Percentiles rank a stretch among this genome's conserved stretches.
phyloP scores from a whole-genome alignment of 805 yeast species.

The Nakazawaea peltata region DNA sequence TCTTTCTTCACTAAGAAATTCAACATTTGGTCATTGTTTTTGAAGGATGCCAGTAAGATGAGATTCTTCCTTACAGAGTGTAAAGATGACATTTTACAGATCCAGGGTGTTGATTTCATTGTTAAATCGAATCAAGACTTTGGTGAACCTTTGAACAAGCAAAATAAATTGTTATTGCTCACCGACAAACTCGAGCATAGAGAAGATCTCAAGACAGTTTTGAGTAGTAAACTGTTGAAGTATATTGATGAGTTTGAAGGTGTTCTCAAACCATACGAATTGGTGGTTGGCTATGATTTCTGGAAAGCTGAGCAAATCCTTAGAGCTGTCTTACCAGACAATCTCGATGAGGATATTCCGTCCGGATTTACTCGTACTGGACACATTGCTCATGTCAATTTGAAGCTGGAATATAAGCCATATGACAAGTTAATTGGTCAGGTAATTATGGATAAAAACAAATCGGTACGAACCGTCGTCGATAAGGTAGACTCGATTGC shows the following conservation, averaged over 20 bases:
- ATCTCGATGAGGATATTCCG: conserved; percentile 65
- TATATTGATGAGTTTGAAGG: conserved; percentile 41
- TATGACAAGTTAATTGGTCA: conserved; percentile 79
- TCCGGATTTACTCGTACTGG: conserved; percentile 91
- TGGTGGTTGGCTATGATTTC: conserved; percentile 60
- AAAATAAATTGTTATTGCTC: conserved; percentile 50
- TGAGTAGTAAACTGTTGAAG: conserved; percentile 34
- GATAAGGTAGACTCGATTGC: conserved; percentile 85
- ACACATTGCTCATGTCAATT: conserved; percentile 88
- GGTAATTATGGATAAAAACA: conserved; percentile 81
- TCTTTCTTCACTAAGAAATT: conserved; percentile 50
- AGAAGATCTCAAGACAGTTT: conserved; percentile 25
- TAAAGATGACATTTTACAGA: conserved; percentile 51
- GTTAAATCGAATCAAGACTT: conserved; percentile 20
- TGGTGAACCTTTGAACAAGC: conserved; percentile 17
- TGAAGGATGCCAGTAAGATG: conserved; percentile 59
- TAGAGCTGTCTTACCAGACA: conserved; percentile 66
- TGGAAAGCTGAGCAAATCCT: conserved; percentile 91
- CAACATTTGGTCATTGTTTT: conserved; percentile 56
- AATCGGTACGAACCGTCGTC: conserved; percentile 79
- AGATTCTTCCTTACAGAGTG: conserved; percentile 50
- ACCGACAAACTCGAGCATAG: conserved; percentile 38
- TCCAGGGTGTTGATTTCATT: conserved; percentile 68
- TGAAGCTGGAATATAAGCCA: conserved; percentile 78
- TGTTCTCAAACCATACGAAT: conserved; percentile 40